A percentile compares a stretch with the other conserved stretches of the same genome.
Evolutionary conservation across 2,329 filamentous ascomycete genomes (phyloP).

Genomic region (Cryphonectria japonica): DNA sequence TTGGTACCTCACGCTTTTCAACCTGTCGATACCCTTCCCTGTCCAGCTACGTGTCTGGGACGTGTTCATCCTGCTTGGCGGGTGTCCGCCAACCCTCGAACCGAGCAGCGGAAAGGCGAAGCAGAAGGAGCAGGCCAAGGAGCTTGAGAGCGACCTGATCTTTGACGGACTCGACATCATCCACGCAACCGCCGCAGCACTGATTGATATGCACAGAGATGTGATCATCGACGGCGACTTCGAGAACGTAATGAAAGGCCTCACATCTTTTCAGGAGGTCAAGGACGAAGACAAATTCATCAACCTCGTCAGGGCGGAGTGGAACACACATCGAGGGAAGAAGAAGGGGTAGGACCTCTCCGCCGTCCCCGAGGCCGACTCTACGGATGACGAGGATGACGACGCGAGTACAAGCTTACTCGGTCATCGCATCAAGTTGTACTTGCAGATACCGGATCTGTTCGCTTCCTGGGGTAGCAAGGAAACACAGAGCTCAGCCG

Average conservation of each 20-base stretch:
- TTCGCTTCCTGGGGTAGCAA: conserved; percentile 16
- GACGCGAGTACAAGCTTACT: neutral
- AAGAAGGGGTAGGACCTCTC: conserved; percentile 31
- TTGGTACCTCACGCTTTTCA: conserved; percentile 98
- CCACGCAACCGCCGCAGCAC: conserved; percentile 85
- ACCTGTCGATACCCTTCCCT: conserved; percentile 91
- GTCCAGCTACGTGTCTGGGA: conserved; percentile 97
- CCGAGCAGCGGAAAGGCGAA: conserved; percentile 18
- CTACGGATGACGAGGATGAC: neutral
- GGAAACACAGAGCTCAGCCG: conserved; percentile 19
- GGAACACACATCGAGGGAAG: conserved; percentile 66
- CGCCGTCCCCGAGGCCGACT: neutral
- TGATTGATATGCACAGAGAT: conserved; percentile 88
- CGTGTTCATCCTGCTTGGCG: conserved; percentile 92
- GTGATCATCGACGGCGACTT: conserved; percentile 92
- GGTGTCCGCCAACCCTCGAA: conserved; percentile 54
- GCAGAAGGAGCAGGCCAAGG: conserved; percentile 29
- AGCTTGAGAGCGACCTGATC: conserved; percentile 13
- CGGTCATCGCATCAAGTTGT: neutral
- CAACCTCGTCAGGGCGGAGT: conserved; percentile 75
- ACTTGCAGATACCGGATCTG: conserved; percentile 6
- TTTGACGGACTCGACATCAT: conserved; percentile 74
- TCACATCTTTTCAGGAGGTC: conserved; percentile 92
- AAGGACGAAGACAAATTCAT: conserved; percentile 93
- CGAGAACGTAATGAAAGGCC: conserved; percentile 95